These are phyloP conservation scores for Clonostachys sp. DNA, from an alignment of 2,329 filamentous ascomycete species.

Conservation along the genomic window DNA sequence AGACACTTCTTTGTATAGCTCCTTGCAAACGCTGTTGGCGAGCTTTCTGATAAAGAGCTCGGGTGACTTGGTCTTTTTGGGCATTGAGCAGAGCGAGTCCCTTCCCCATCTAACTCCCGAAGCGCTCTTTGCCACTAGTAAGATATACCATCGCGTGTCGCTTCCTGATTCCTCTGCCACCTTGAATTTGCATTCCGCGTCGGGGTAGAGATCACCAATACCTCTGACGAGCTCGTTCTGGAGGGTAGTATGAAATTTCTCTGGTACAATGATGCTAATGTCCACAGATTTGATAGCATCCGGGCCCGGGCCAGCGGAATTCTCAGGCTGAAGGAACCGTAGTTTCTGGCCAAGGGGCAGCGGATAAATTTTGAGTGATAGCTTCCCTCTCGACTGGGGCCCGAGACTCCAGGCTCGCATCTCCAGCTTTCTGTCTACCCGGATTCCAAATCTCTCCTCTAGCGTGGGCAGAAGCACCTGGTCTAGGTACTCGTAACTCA, in stretches of 20 bases:
- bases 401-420: slow-evolving; percentile 48
- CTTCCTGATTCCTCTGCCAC: slow-evolving; percentile 45
- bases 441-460: slow-evolving; percentile 42
- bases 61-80: slow-evolving; percentile 28
- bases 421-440: slow-evolving; percentile 36
- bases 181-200: slow-evolving; percentile 36
- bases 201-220: slow-evolving; percentile 35
- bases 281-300: slow-evolving; percentile 37
- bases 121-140: slow-evolving; percentile 50
- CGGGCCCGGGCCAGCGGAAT: slow-evolving; percentile 8
- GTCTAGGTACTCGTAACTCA: slow-evolving; percentile 58
- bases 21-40: slow-evolving; percentile 36
- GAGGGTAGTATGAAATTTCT: slow-evolving; percentile 32
- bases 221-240: slow-evolving; percentile 30
- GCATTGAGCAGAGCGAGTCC: slow-evolving; percentile 35
- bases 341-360: slow-evolving; percentile 27
- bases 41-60: slow-evolving; percentile 29
- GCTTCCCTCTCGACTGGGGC: slow-evolving; percentile 23
- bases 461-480: slow-evolving; percentile 55
- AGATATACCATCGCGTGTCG: slow-evolving; percentile 46
- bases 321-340: slow-evolving; percentile 19
- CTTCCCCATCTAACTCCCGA: slow-evolving; percentile 39
- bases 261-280: slow-evolving; percentile 45
- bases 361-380: slow-evolving; percentile 34
- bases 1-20: slow-evolving; percentile 38